These are phyloP conservation scores for Vararia minispora DNA, from an alignment of 768 basidiomycete genomes.

Conservation along the genomic window DNA sequence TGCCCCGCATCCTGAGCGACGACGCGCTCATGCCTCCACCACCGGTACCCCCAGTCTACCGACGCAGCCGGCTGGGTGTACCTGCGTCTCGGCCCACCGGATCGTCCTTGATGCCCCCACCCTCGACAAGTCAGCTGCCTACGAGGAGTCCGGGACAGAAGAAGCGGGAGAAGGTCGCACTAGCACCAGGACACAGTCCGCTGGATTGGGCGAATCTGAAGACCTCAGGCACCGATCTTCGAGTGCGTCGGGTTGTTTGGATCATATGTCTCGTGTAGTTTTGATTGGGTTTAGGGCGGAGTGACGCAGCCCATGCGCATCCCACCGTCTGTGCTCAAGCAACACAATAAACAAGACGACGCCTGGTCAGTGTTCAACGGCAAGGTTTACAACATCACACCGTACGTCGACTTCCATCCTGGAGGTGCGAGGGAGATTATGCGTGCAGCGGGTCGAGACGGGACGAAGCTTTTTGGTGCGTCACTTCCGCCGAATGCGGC, in stretches of 20 bases:
- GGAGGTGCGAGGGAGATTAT: constrained; percentile 92
- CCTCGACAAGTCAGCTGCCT: constrained; percentile 52
- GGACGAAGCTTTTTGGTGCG: constrained; percentile 89
- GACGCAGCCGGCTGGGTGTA: constrained; percentile 18
- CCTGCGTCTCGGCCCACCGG: constrained; percentile 22
- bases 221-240: constrained; percentile 65
- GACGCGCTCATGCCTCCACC: constrained; percentile 40
- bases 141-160: constrained; percentile 33
- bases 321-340: constrained; percentile 64
- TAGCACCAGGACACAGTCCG: constrained; percentile 85
- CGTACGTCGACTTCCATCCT: constrained; percentile 86
- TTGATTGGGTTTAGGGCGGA: constrained; percentile 43
- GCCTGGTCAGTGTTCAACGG: constrained; percentile 91
- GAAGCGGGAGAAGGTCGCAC: constrained; percentile 68
- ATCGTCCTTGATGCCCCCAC: constrained; percentile 39
- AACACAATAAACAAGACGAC: constrained; percentile 76
- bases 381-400: constrained; percentile 94
- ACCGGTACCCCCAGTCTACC: constrained; percentile 30
- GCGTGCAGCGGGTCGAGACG: constrained; percentile 91
- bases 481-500: constrained; percentile 3
- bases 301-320: constrained; percentile 50
- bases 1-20: constrained; percentile 39
- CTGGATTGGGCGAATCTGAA: constrained; percentile 92
- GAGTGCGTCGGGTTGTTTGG: constrained; percentile 34
- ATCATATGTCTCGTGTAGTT: neutral